Base-by-base conservation (phyloP, 345 rosid species). In the Melaleuca quinquenervia region DNA sequence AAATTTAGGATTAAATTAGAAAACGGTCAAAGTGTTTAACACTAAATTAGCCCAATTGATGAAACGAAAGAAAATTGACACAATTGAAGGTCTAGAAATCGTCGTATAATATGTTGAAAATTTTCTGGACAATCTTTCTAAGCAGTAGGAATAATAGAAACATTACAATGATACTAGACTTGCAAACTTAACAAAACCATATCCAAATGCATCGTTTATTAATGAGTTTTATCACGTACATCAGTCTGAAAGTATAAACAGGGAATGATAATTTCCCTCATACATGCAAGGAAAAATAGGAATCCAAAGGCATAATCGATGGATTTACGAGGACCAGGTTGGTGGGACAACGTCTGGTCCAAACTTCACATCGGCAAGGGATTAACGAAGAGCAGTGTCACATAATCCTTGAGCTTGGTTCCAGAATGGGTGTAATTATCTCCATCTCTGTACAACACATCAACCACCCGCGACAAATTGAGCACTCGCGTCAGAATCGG, bases 341-440 rank as follows among this genome's bases (percentile, higher is more conserved):
- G 41, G 41, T 41, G 41, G 41, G 41, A 41, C 41, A 41, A 41
- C 41, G 41, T 41, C 16, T 56, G 64, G 64, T 3, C 41, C 14
- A 7, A 18, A 36, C 75, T 24, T 62, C 75, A 74, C 36, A 74
- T 7, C 3, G 44, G 86, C 48, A 84, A 27, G 24, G 88, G 87
- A 82, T 82, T 45, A 20, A 88, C 29, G 6, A 90, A 70, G 8
- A 88, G 15, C 51, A 86, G 82, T 45, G 83, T 58, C n/a, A 88
- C 52, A 16, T 45, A 49, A 15, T 86, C 85, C 45, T 90, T 87
- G 51, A 87, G 76, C 3, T 41, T 5, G 16, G 26, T 64, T 21
- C 7, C 74, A 5, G 88, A 26, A 10, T 60, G 21, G 14, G 90
- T 86, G 55, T 88, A 87, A n/a, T 88, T 85, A 82, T 91, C 93